Evolutionary conservation across 345 rosid species (phyloP).

Genomic region (Eucalyptus regnans): DNA sequence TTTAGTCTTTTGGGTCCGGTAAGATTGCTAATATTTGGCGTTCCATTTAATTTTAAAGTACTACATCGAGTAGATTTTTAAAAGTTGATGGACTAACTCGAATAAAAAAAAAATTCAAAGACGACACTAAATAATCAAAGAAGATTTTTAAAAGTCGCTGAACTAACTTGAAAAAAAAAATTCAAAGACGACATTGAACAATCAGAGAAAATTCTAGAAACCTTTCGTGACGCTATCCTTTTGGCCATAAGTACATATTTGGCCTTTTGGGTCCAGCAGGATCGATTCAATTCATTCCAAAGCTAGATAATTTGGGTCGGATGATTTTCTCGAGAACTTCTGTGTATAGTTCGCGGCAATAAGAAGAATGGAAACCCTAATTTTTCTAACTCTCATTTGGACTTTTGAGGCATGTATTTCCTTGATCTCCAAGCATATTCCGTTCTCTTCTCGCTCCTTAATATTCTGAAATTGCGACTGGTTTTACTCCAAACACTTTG

Average conservation of each 20-base stretch:
- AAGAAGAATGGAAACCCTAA: background rate
- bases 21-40: background rate
- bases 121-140: too few relatives aligned
- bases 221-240: too few relatives aligned
- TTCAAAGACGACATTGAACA: too few relatives aligned
- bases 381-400: background rate
- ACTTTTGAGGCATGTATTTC: background rate
- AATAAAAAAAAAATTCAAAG: too few relatives aligned
- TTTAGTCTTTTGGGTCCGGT: background rate
- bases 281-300: background rate
- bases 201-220: too few relatives aligned
- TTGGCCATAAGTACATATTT: background rate
- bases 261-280: background rate
- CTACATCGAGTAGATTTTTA: background rate
- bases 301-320: background rate
- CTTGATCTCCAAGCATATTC: background rate
- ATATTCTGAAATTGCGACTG: background rate
- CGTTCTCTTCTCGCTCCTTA: background rate
- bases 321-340: background rate
- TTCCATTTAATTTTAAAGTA: background rate
- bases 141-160: too few relatives aligned
- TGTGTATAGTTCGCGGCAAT: background rate
- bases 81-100: background rate
- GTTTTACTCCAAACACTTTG: background rate
- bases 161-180: too few relatives aligned